Base-by-base conservation (phyloP, 2,329 filamentous ascomycete genomes). In the Aspergillus versicolor region DNA sequence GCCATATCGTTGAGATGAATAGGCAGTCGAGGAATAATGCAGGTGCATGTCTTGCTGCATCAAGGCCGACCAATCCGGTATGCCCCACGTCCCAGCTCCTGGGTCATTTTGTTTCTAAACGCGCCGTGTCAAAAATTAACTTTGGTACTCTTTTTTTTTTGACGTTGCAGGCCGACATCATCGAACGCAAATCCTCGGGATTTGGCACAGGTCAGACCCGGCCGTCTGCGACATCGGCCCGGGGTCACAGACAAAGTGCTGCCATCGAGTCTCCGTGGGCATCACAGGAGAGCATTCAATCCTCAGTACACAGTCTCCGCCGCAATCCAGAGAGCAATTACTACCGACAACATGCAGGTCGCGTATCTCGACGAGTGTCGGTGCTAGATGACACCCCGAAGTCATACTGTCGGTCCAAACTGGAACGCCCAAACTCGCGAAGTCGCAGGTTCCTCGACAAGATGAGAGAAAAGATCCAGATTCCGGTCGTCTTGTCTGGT, bases 261-360 rank as follows among this genome's bases (percentile, higher is more conserved):
- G 19, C 17, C n/a, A 22, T 22, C 12, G 19, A 21, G 15, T n/a
- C 48, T n/a, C 38, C 48, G n/a, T n/a, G 48, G 37, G 11, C 8
- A 21, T 51, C 48, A 30, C 22, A 38, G 19, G 38, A 51, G 38
- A 42, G 22, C 6, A 17, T 51, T 4, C 38, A 27, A 9, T 12
- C 48, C 12, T 34, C 22, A 12, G 48, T 50, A 5, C 9, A 38
- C 38, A 43, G 38, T 32, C n/a, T 38, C 38, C 22, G 19, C 8
- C 38, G 15, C 22, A 51, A 51, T 17, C 48, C 38, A 17, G 38
- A 21, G 48, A 42, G 34, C 38, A 51, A 51, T 22, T 51, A 51
- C 22, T 51, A 51, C 17, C 48, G 48, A 42, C 38, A 51, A 21
- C 38, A 38, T 30, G 48, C 15, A 17, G 43, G 48, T 51, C 48